These are phyloP conservation scores for Salvia splendens DNA, from an alignment of 257 asterid species.

Conservation along the genomic window DNA sequence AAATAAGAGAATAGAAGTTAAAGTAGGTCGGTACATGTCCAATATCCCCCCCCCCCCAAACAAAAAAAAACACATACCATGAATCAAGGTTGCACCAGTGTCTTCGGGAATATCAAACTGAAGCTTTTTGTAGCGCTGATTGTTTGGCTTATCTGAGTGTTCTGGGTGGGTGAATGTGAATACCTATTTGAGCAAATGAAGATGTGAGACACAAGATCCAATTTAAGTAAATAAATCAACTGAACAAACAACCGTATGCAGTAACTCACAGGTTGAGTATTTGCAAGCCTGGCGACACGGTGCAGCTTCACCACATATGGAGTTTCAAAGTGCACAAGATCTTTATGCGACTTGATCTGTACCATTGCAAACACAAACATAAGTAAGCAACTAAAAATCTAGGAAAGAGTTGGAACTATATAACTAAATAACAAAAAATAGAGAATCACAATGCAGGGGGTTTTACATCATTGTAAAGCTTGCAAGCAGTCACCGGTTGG, in stretches of 20 bases:
- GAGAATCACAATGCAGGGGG: slow-evolving; percentile 20
- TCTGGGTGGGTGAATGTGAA: slow-evolving; percentile 89
- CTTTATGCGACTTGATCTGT: slow-evolving; percentile 90
- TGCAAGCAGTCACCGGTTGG: slow-evolving; percentile 95
- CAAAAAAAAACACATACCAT: slow-evolving; percentile 51
- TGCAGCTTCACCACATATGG: slow-evolving; percentile 96
- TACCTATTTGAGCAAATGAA: slow-evolving; percentile 56
- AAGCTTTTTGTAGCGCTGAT: slow-evolving; percentile 75
- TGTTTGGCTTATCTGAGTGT: slow-evolving; percentile 53
- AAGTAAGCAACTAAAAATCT: background rate
- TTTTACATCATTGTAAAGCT: slow-evolving; percentile 87
- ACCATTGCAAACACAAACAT: slow-evolving; percentile 30
- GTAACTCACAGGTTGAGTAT: slow-evolving; percentile 77
- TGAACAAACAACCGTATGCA: slow-evolving; percentile 23
- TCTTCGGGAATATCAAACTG: slow-evolving; percentile 66
- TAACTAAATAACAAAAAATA: slow-evolving; percentile 21
- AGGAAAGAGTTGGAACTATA: background rate
- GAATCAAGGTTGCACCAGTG: slow-evolving; percentile 88
- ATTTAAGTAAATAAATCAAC: slow-evolving; percentile 16
- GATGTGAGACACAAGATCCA: slow-evolving; percentile 27
- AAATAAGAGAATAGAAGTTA: slow-evolving; percentile 18
- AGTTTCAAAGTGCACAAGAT: slow-evolving; percentile 95
- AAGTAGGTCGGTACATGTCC: background rate
- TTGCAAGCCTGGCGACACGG: slow-evolving; percentile 89
- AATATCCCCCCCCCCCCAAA: background rate